Evolutionary conservation across 495 filamentous ascomycete species (phyloP), one percentile per base, ranked within the genome.

Genomic region (Aspergillus kassunensis): DNA sequence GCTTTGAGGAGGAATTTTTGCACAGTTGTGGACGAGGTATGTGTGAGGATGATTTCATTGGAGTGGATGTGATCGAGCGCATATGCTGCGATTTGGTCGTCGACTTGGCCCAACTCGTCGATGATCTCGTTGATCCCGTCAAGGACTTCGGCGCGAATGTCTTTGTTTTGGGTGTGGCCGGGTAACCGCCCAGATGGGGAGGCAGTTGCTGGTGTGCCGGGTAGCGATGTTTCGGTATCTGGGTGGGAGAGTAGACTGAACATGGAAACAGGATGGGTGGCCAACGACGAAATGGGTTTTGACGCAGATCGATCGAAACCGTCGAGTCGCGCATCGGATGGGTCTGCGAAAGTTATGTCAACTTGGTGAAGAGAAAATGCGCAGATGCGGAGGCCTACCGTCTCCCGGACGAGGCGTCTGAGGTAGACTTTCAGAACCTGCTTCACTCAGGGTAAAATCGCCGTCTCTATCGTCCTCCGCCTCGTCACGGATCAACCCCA

Each of bases 401-500:
- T 73, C 69, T 16, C 58, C 59, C 27, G 59, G 63, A 51, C 69
- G 71, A 48, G 75, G 74, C 12, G 76, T 76, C 29, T 73, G 69
- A 13, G 78, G 80, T 44, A 78, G 76, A 49, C 67, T 76, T 47
- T 76, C 73, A 6, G 70, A 70, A 46, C 69, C 65, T 53, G 70
- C 62, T 56, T 82, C 74, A 57, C 80, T 75, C 34, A 78, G 76
- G n/a, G 65, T 59, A 37, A 75, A 75, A 49, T 87, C 87, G 33
- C 75, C 85, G 40, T 86, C 89, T 37, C 86, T 73, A 46, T 90
- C 86, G 59, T 92, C 90, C 44, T 89, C 82, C 29, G 86, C 85
- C 61, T 97, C 92, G 62, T 97, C 92, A 20, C 93, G 83, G 56
- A 98, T 90, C 43, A 97, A 76, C 31, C 89, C 90, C 18, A 98